These are phyloP conservation scores for Plenodomus biglobosus DNA, from an alignment of 2,329 filamentous ascomycete species.

Conservation along the genomic window DNA sequence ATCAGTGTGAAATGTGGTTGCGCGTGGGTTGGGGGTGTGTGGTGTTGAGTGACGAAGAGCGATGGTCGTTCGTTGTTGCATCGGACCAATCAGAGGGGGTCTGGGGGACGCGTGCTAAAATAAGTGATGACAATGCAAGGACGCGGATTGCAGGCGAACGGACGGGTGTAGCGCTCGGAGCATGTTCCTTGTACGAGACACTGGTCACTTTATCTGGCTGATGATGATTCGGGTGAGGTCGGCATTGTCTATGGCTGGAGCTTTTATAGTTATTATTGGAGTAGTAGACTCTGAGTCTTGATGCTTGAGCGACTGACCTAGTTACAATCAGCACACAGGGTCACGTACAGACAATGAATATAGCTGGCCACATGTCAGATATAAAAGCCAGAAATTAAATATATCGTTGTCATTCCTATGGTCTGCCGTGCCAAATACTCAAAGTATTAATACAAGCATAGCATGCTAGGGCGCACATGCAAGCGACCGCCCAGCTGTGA, in stretches of 20 bases:
- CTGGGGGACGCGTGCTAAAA: constrained; percentile 30
- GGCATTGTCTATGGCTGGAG: constrained; percentile 6
- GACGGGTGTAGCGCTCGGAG: constrained; percentile 3
- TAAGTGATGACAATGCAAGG: constrained; percentile 31
- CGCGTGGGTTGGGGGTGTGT: constrained; percentile 36
- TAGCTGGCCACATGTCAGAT: not conserved
- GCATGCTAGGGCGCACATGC: constrained; percentile 23
- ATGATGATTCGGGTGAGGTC: constrained; percentile 18
- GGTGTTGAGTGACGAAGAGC: constrained; percentile 39
- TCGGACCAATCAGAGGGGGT: constrained; percentile 32
- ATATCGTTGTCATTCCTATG: constrained; percentile 16
- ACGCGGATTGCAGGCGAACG: constrained; percentile 12
- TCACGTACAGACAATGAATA: not conserved
- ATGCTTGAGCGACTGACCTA: not conserved
- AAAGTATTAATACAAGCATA: constrained; percentile 41
- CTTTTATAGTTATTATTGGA: not conserved
- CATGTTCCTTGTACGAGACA: constrained; percentile 1
- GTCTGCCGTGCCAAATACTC: constrained; percentile 19
- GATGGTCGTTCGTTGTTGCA: constrained; percentile 18
- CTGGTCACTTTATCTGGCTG: constrained; percentile 4
- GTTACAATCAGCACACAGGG: not conserved
- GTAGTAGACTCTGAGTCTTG: not conserved
- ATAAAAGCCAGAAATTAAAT: not conserved
- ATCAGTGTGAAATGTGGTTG: constrained; percentile 29
- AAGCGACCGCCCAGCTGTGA: constrained; percentile 17